phyloP scores from a whole-genome alignment of 108 stramenopile genomes.

The Poteriospumella lacustris region DNA sequence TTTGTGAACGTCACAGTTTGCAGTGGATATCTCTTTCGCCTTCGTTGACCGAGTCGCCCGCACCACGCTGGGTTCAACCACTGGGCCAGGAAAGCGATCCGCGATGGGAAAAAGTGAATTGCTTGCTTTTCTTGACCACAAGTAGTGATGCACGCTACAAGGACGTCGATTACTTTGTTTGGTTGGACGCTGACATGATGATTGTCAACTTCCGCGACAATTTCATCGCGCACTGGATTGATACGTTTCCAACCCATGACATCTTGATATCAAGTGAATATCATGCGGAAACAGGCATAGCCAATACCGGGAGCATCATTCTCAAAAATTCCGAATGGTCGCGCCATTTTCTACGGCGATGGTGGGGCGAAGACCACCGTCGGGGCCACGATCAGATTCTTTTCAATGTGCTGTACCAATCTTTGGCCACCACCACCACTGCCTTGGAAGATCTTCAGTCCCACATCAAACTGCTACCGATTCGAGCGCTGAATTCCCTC shows the following conservation, averaged over 20 bases:
- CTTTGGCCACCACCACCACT: too few species aligned
- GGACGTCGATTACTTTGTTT: slow-evolving; percentile 23
- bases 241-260: neutral
- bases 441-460: neutral
- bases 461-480: neutral
- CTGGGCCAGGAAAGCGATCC: too few species aligned
- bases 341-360: neutral
- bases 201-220: neutral
- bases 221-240: neutral
- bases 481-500: neutral
- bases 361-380: neutral
- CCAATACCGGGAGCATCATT: neutral
- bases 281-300: slow-evolving; percentile 3
- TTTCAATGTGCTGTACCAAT: neutral
- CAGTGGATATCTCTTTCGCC: too few species aligned
- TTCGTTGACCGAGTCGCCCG: too few species aligned
- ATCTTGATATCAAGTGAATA: neutral
- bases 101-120: too few species aligned
- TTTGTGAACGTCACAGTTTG: too few species aligned
- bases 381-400: neutral
- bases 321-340: neutral
- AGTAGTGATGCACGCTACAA: too few species aligned
- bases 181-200: neutral
- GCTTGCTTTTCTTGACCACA: too few species aligned
- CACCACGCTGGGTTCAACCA: too few species aligned